Base-by-base conservation (phyloP, 2,329 filamentous ascomycete species). In the Passalora sequoiae region DNA sequence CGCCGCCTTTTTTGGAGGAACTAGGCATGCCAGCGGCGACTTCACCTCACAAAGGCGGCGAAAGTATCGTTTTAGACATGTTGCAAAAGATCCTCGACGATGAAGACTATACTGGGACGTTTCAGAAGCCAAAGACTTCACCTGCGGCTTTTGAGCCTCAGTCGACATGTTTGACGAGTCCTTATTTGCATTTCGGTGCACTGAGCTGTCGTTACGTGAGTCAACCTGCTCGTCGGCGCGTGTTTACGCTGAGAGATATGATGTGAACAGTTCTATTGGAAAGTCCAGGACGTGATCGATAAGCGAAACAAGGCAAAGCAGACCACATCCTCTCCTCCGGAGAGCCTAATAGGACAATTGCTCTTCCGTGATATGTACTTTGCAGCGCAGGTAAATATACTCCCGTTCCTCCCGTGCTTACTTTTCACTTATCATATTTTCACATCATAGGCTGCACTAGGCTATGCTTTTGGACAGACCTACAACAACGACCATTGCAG, bases 281-380 rank as follows among this genome's bases (percentile, higher is more conserved):
- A 77, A 17, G 79, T 80, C 0, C 75, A 81, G 57, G 78, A 81
- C 19, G 72, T 83, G 1, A 72, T 85, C 2, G 66, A 75, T 4
- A 67, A 69, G 8, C 79, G 78, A 55, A 74, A 75, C 24, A 71
- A 71, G 2, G 76, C 76, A 2, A 82, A 78, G 6, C 68, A 70
- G 19, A 40, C 56, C 9, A 66, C 68, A 2, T 73, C 73, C 0
- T 54, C 66, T 2, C 79, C 82, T 1, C 85, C 85, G 0, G 78
- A 78, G n/a, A 84, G 78, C 48, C 63, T 89, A 12, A 80, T 75
- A 0, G 85, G 85, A 2, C 85, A 89, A 55, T 65, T 89, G 1
- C 69, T 88, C 8, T 89, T 89, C 62, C 74, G 85, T 12, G 85
- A 89, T 60, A 89, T 89, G 85, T 89, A 89, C 64, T 33, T 33